Percentiles rank a stretch among this genome's conserved stretches.
These are phyloP conservation scores for Trichoderma koningiopsis DNA, from an alignment of 2,329 filamentous ascomycete species.

Conservation along the genomic window DNA sequence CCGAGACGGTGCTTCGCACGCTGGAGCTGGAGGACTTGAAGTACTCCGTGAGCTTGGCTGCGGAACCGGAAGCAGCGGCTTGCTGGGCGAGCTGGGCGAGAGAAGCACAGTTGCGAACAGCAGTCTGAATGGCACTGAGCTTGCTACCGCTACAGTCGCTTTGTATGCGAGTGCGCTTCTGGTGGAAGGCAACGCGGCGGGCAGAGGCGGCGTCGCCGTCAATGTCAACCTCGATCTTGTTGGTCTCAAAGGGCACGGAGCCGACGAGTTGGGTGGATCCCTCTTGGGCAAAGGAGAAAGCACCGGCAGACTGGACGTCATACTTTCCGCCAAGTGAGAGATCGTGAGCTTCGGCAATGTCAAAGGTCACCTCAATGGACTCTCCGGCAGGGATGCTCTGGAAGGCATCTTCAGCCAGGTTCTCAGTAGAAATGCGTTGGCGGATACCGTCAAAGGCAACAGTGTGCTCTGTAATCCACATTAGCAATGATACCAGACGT, in stretches of 20 bases:
- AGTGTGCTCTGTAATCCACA: constrained; percentile 37
- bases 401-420: constrained; percentile 53
- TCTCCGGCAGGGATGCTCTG: constrained; percentile 50
- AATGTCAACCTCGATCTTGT: constrained; percentile 58
- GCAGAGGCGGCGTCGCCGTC: constrained; percentile 57
- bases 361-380: constrained; percentile 55
- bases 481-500: neutral
- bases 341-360: constrained; percentile 59
- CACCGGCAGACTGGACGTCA: constrained; percentile 57
- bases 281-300: constrained; percentile 56
- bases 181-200: constrained; percentile 49
- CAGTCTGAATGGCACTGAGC: constrained; percentile 48
- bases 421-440: constrained; percentile 49
- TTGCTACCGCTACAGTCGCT: constrained; percentile 56
- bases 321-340: constrained; percentile 55
- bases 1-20: constrained; percentile 52
- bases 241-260: constrained; percentile 59
- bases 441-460: constrained; percentile 57
- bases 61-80: constrained; percentile 52
- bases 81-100: constrained; percentile 56
- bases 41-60: constrained; percentile 59
- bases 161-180: constrained; percentile 55
- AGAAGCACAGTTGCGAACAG: constrained; percentile 55
- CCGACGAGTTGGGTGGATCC: constrained; percentile 57
- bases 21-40: constrained; percentile 60